These are phyloP conservation scores for Trametes punicea DNA, from an alignment of 768 basidiomycete genomes.

Conservation along the genomic window DNA sequence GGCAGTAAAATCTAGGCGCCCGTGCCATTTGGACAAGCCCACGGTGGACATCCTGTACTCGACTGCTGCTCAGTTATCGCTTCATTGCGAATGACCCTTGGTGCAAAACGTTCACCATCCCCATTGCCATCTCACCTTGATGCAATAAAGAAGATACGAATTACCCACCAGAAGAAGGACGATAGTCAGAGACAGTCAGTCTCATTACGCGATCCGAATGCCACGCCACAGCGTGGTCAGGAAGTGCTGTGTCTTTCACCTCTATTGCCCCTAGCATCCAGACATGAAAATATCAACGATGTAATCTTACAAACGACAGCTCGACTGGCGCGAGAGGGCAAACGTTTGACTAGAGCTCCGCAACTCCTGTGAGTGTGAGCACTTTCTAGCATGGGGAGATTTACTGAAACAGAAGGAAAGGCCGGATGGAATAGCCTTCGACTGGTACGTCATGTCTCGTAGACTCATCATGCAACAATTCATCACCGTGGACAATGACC, in stretches of 20 bases:
- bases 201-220: background rate
- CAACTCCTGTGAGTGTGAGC: slow-evolving; percentile 17
- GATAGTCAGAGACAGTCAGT: background rate
- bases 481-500: background rate
- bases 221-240: background rate
- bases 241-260: slow-evolving; percentile 4
- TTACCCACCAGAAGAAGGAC: background rate
- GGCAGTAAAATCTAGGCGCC: too few species aligned
- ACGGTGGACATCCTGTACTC: too few species aligned
- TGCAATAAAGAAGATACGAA: background rate
- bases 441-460: slow-evolving; percentile 13
- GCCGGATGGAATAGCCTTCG: slow-evolving; percentile 18
- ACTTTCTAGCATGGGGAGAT: background rate
- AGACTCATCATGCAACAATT: background rate
- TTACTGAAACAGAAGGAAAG: slow-evolving; percentile 7
- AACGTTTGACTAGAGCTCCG: slow-evolving; percentile 18
- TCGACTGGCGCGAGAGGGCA: slow-evolving; percentile 15
- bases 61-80: too few species aligned
- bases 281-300: slow-evolving; percentile 15
- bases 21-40: too few species aligned
- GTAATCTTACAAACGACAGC: slow-evolving; percentile 12
- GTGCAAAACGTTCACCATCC: slow-evolving; percentile 10
- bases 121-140: slow-evolving; percentile 7
- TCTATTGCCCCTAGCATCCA: background rate
- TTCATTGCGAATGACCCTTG: background rate